Evolutionary conservation across 345 rosid genomes (phyloP), one percentile per base, ranked within the genome.

Genomic region (Excoecaria agallocha): DNA sequence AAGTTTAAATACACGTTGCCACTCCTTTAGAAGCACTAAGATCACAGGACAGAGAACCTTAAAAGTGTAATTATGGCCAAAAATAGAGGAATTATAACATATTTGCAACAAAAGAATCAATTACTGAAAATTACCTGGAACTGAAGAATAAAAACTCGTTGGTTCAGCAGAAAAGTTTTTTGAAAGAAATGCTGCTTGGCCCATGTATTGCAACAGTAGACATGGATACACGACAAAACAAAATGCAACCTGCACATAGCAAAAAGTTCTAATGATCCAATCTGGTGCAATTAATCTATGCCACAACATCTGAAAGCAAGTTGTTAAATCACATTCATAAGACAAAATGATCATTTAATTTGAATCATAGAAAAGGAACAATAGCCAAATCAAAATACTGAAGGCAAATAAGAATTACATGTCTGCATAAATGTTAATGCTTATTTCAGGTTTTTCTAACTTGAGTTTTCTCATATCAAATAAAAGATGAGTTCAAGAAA

Each of bases 161-260:
- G 89, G 81, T 68, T 81, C 77, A 37, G 87, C 84, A 54, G 88
- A 83, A 72, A 85, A 79, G 59, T 95, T 95, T 85, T 87, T 90
- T 45, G 98, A 93, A 78, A 93, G 83, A 86, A 88, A 95, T 50
- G 99, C 98, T 51, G 98, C 96, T 82, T 93, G 97, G 39, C 98
- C 99, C 98, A 95, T 88, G 86, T 95, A 95, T 79, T 95, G 99
- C 81, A 95, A 93, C 85, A 95, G 95, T 63, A 95, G 84, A 81
- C 97, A 93, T 16, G 99, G 99, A 83, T 91, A 95, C 58, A 88
- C 88, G 51, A 91, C 80, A 76, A 88, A 84, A 71, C 83, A 74
- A 80, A 91, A 93, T 15, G 96, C 92, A 77, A 90, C 80, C 99
- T 93, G 92, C 91, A 85, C 19, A 79, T 45, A 57, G 20, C n/a